Evolutionary conservation across 2,329 filamentous ascomycete genomes (phyloP), one percentile per base, ranked within the genome.

Genomic region (Trichoderma atroviride): DNA sequence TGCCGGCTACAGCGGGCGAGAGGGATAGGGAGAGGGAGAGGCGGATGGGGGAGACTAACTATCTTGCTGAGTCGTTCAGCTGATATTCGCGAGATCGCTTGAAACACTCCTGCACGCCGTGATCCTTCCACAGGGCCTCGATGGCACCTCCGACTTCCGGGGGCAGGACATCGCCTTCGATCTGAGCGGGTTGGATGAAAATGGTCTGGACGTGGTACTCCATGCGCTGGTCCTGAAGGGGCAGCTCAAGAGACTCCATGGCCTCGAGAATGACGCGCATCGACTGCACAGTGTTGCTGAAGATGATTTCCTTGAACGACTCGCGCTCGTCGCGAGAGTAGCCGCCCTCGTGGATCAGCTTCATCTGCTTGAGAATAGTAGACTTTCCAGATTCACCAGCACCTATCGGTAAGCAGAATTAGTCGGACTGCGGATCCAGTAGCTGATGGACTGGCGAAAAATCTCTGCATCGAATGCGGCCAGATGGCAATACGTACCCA

Each of bases 361-460:
- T 99, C 96, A 99, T 98, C 85, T 98, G 95, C 85, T 98, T 98
- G 74, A 98, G 89, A 72, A 98, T 95, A 5, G 95, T 98, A 7
- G 95, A 97, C 82, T 98, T 99, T 76, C 96, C 82, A 71, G 82
- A 82, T 94, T 99, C 96, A 91, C 96, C 95, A 84, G 96, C 96
- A 87, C 93, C 93, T 96, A 77, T 55, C 31, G 19, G 40, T n/a
- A 71, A 70, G 47, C 5, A 53, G 24, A 3, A 40, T 70, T 62
- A 70, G 68, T 64, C 33, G 50, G 33, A 55, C 19, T 53, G 56
- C 27, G 14, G 5, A 47, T 11, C 57, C 27, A 27, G 40, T 7
- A 37, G 9, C 55, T 52, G 29, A 24, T n/a, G 24, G 29, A 29
- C 24, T 22, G 24, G 63, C 13, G 10, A 13, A 16, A 16, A 24